Evolutionary conservation across 495 filamentous ascomycete genomes (phyloP), one percentile per base, ranked within the genome.

Genomic region (Hypoxylon intermedium): DNA sequence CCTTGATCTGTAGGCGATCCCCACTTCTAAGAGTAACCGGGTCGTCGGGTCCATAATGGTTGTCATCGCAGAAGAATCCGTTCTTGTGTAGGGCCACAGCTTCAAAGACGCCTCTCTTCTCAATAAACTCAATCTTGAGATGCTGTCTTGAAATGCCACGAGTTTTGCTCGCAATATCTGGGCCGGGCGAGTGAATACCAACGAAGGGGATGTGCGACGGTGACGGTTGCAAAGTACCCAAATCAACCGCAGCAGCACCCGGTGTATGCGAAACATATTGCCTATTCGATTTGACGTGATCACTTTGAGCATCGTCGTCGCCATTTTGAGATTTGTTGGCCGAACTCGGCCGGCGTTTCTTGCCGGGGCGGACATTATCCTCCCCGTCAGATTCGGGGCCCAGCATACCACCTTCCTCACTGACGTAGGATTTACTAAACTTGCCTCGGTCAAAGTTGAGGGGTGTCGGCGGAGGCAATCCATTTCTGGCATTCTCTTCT

Each of bases 71-170:
- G 58, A 93, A 96, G 26, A 89, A 87, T 24, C 92, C 92, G 68
- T 97, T 97, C 62, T 87, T 84, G 46, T 93, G 92, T 65, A 93
- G 76, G 2, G 95, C 85, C 33, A 88, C 79, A 64, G 94, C 84
- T 67, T 95, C 87, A 57, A 93, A 98, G 11, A 87, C 71, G 49
- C 86, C 82, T 58, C 82, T 83, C 16, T 86, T 81, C 56, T 86
- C 86, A 65, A 93, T 92, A 72, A 90, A 98, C 9, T 84, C 74
- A 48, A 98, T 92, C 66, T 85, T 88, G 30, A 92, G 83, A 72
- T 98, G 94, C 67, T 89, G 81, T 33, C 93, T 83, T 5, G 93
- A 97, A 30, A 98, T 97, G 19, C 84, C 86, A 48, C 88, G 88
- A 43, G 76, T 86, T 43, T 81, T 83, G 45, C 80, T 82, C 37